Evolutionary conservation across 1,284 basidiomycete species (phyloP), one percentile per base, ranked within the genome.

Genomic region (Papiliotrema nemorosa): DNA sequence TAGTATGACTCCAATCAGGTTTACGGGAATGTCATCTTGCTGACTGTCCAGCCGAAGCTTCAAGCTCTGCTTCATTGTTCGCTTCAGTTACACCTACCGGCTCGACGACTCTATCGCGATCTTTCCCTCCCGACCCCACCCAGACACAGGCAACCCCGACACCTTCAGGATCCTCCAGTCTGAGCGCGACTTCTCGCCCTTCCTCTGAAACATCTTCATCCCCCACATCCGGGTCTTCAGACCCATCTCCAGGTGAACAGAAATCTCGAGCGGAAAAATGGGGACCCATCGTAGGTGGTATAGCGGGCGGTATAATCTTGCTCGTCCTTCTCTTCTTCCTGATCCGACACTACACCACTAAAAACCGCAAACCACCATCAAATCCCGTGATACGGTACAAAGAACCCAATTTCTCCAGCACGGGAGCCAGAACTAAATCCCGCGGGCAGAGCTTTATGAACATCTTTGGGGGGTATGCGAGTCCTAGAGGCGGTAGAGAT

Each of bases 321-420:
- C 49, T 55, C 18, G 39, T 51, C 39, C 37, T 55, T 40, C 20
- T 55, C 14, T 27, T 43, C 49, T 27, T 55, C 33, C 29, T 47
- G 3, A 37, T 50, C 44, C 44, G 43, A 10, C 39, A 34, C 42
- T 29, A 26, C 12, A 16, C 25, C 14, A n/a, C 24, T 13, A 13
- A 25, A 47, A 38, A 25, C 7, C 25, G 7, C 5, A 29, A 33
- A 6, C 13, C 5, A 44, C 14, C 26, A 26, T 18, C 20, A 22
- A 29, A 10, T 36, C 24, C 22, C 20, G 22, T 39, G 2, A 18
- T 33, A 20, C 24, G 38, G 13, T 39, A 48, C 46, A 38, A 33
- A 31, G 36, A 41, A 5, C 4, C 20, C 22, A 22, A 40, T 16
- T 16, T 5, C 16, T 12, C 10, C n/a, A n/a, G 22, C 20, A 22